Percentiles rank a stretch among this genome's conserved stretches.
These are phyloP conservation scores for Rickenella mellea DNA, from an alignment of 768 basidiomycete genomes.

Conservation along the genomic window DNA sequence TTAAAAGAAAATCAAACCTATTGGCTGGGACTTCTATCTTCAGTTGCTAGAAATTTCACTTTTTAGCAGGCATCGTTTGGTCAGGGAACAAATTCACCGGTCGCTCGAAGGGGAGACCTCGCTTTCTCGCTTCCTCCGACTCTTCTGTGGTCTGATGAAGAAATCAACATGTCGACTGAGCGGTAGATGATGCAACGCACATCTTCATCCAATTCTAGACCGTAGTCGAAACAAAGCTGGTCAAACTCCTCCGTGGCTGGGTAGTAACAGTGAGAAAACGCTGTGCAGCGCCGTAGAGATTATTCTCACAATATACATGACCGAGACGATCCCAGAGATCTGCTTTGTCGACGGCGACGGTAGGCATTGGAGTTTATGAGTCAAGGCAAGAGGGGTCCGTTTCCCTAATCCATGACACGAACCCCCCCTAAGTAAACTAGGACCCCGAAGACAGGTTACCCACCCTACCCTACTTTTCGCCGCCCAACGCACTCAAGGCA, in stretches of 20 bases:
- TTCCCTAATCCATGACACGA: no score
- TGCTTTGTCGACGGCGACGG: constrained; percentile 89
- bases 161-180: constrained; percentile 3
- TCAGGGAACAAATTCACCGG: constrained; percentile 40
- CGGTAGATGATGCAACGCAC: constrained; percentile 35
- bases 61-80: constrained; percentile 1
- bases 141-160: constrained; percentile 72
- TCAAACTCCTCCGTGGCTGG: constrained; percentile 92
- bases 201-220: constrained; percentile 95
- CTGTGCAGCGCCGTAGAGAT: constrained; percentile 2
- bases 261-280: constrained; percentile 12
- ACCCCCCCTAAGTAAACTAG: no score
- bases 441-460: no score
- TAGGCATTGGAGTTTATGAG: constrained; percentile 71
- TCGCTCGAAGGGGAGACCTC: constrained; percentile 76
- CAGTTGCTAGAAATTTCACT: constrained; percentile 56
- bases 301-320: constrained; percentile 60
- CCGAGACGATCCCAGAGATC: constrained; percentile 88
- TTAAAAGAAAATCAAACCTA: constrained; percentile 35
- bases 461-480: no score
- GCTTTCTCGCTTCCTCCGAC: constrained; percentile 72
- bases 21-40: constrained; percentile 99
- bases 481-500: no score
- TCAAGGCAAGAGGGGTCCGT: no score
- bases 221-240: constrained; percentile 92